Percentiles rank a stretch among this genome's conserved stretches.
These are phyloP conservation scores for Jackrogersella minutella DNA, from an alignment of 495 filamentous ascomycete genomes.

Conservation along the genomic window DNA sequence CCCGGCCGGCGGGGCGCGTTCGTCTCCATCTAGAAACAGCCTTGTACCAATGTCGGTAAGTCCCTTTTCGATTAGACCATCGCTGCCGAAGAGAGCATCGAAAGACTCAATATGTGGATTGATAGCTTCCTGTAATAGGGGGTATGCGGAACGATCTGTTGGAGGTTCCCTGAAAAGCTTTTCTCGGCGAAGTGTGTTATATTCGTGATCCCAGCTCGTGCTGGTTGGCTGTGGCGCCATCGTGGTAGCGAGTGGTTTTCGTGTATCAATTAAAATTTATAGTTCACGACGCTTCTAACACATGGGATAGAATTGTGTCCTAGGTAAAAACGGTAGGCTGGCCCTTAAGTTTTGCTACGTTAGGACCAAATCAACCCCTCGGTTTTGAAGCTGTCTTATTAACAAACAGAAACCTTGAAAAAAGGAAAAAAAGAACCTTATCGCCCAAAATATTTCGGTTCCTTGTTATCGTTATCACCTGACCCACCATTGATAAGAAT, in stretches of 20 bases:
- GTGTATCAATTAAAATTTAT: constrained; percentile 3
- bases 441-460: constrained; percentile 28
- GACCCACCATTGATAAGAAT: constrained; percentile 24
- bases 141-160: constrained; percentile 85
- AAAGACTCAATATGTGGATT: constrained; percentile 93
- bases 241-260: constrained; percentile 38
- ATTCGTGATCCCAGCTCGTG: constrained; percentile 81
- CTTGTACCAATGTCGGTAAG: constrained; percentile 90
- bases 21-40: constrained; percentile 81
- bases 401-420: background rate
- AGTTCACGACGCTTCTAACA: background rate
- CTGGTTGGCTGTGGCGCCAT: constrained; percentile 65
- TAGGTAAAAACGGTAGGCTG: background rate
- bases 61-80: constrained; percentile 73
- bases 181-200: constrained; percentile 82
- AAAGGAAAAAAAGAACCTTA: constrained; percentile 34
- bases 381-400: constrained; percentile 10
- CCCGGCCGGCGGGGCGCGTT: constrained; percentile 57
- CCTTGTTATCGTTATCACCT: background rate
- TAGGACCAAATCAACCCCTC: constrained; percentile 1
- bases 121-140: constrained; percentile 80
- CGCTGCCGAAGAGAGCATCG: constrained; percentile 83
- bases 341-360: background rate
- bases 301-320: background rate
- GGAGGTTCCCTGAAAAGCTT: constrained; percentile 88